Base-by-base conservation (phyloP, 179 eudicot genomes). In the Spergularia azorica region DNA sequence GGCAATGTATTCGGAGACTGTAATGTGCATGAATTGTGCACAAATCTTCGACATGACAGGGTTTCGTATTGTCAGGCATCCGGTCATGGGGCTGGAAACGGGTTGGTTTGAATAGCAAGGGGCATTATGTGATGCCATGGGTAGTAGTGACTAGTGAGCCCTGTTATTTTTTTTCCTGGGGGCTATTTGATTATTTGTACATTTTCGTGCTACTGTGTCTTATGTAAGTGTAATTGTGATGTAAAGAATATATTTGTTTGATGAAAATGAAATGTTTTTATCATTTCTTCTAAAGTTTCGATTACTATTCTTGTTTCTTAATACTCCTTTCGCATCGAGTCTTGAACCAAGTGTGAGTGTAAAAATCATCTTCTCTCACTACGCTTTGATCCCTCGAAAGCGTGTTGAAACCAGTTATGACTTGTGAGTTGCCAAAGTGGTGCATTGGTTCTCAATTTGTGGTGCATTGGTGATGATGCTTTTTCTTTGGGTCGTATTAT, bases 1-100 rank as follows among this genome's bases (percentile, higher is more conserved):
- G 48, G 60, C 69, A 56, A 17, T 58, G 71, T 57, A 66, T 63
- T 59, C 18, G 73, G 75, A 41, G 43, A 73, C 52, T 62, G 66
- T 43, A 66, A 11, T 64, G 79, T 63, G 78, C 79, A 77, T 67
- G 74, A 73, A 62, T 59, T 36, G 21, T 73, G 77, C 76, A 80
- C 80, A 39, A 21, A 60, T 63, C 18, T 17, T 0, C 13, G 13
- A 26, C 51, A 71, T 56, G 65, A 39, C 16, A 43, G 48, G 48
- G 48, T 43, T 77, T 77, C 62, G 20, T 26, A 36, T 32, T 52
- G 68, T 70, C 55, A 55, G 38, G 38, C 62, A 63, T 62, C 65
- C n/a, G 56, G 36, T 59, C 9, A 6, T 18, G 48, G 46, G 60
- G 66, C 21, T 50, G 51, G 64, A 20, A 26, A 52, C 4, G 17